phyloP scores from a whole-genome alignment of 805 yeast species.

The Teunomyces funiuensis region DNA sequence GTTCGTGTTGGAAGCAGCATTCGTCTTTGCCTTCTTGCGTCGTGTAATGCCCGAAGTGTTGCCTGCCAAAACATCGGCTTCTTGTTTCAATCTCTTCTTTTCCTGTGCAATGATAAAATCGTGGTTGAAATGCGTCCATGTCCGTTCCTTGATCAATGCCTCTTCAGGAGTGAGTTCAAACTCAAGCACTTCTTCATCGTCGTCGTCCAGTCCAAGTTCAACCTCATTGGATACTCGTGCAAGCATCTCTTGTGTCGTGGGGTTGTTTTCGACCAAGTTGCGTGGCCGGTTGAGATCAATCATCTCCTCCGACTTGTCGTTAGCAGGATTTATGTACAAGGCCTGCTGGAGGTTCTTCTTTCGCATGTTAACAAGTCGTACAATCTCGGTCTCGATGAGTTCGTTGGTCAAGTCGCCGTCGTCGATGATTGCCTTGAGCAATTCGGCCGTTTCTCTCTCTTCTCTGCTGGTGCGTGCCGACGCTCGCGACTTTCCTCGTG shows the following conservation, averaged over 20 bases:
- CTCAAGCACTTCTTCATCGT: constrained; percentile 73
- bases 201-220: constrained; percentile 64
- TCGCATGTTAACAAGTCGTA: constrained; percentile 14
- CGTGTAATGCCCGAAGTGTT: constrained; percentile 43
- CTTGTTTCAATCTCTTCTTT: constrained; percentile 73
- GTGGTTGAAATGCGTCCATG: constrained; percentile 89
- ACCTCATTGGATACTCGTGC: constrained; percentile 57
- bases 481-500: not conserved
- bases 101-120: constrained; percentile 87
- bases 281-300: constrained; percentile 31
- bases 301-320: constrained; percentile 14
- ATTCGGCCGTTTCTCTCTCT: constrained; percentile 15
- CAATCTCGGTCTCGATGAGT: constrained; percentile 22
- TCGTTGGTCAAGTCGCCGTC: constrained; percentile 32
- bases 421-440: constrained; percentile 27
- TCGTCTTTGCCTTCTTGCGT: constrained; percentile 36
- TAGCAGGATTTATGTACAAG: constrained; percentile 20
- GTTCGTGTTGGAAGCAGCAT: constrained; percentile 20
- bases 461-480: not conserved
- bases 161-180: constrained; percentile 69
- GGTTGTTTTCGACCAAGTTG: constrained; percentile 53
- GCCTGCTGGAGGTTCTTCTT: constrained; percentile 18
- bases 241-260: constrained; percentile 57
- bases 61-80: constrained; percentile 87
- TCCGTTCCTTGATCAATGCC: constrained; percentile 67